A percentile compares a stretch with the other conserved stretches of the same genome.
These are phyloP conservation scores for Pichia sp. DNA, from an alignment of 1,139 yeast genomes.

Conservation along the genomic window DNA sequence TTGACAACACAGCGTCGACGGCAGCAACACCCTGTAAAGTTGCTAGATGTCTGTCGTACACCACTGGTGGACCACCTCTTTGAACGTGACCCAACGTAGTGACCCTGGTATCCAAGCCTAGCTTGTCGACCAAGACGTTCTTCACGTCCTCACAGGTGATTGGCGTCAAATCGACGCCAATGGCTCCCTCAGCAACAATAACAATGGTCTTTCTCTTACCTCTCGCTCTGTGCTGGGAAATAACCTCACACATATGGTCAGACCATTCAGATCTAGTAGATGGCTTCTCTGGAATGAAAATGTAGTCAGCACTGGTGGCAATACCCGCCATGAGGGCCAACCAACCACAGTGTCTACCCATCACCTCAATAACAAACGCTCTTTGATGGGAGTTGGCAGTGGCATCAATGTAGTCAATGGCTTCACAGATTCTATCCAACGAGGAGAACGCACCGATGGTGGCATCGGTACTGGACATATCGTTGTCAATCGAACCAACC, in stretches of 20 bases:
- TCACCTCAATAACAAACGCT: slow-evolving; percentile 81
- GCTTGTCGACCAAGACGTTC: slow-evolving; percentile 52
- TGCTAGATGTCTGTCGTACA: slow-evolving; percentile 67
- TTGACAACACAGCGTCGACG: slow-evolving; percentile 63
- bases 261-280: slow-evolving; percentile 54
- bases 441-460: slow-evolving; percentile 80
- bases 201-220: slow-evolving; percentile 77
- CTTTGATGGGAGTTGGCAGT: slow-evolving; percentile 79
- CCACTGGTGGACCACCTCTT: slow-evolving; percentile 82
- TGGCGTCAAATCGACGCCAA: slow-evolving; percentile 56
- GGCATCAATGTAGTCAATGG: slow-evolving; percentile 76
- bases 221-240: slow-evolving; percentile 54
- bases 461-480: slow-evolving; percentile 76
- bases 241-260: slow-evolving; percentile 56
- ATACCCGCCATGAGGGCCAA: slow-evolving; percentile 77
- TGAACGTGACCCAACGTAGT: slow-evolving; percentile 80
- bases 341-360: slow-evolving; percentile 92
- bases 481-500: slow-evolving; percentile 79
- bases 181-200: slow-evolving; percentile 80
- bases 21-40: slow-evolving; percentile 83
- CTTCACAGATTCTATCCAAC: slow-evolving; percentile 65
- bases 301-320: slow-evolving; percentile 74
- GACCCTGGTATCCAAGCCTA: slow-evolving; percentile 71
- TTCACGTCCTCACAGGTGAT: slow-evolving; percentile 61
- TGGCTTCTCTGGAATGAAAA: slow-evolving; percentile 76